A percentile compares a stretch with the other conserved stretches of the same genome.
phyloP scores from a whole-genome alignment of 2,329 filamentous ascomycete species.

The Botrytis squamosa region DNA sequence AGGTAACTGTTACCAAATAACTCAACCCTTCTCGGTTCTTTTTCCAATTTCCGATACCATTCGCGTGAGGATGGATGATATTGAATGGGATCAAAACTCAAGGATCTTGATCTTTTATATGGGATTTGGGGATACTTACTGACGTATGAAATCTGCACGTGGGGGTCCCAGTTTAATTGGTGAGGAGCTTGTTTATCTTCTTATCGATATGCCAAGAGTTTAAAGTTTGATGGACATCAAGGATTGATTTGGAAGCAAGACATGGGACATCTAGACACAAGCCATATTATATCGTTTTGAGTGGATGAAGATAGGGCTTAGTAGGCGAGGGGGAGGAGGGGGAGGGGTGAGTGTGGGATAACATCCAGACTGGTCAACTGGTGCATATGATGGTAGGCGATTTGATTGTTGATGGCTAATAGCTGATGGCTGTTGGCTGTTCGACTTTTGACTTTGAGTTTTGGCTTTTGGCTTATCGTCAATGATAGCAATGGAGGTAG shows the following conservation, averaged over 20 bases:
- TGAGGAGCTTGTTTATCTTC: conserved; percentile 15
- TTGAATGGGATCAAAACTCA: not conserved
- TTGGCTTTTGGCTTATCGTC: not conserved
- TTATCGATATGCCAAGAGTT: conserved; percentile 19
- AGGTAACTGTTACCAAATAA: conserved; percentile 3
- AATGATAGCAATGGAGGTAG: not conserved
- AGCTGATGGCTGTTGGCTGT: not conserved
- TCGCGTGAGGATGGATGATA: not conserved
- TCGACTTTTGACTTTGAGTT: not conserved
- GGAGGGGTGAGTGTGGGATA: not conserved
- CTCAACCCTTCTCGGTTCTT: not conserved
- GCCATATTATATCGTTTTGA: not conserved
- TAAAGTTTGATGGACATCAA: not conserved
- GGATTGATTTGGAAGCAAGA: not conserved
- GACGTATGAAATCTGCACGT: conserved; percentile 18
- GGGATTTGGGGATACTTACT: not conserved
- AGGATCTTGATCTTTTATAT: conserved; percentile 14
- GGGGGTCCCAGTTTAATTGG: conserved; percentile 4
- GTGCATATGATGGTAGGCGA: not conserved
- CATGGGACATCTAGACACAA: not conserved
- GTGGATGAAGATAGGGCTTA: conserved; percentile 16
- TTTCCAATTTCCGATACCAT: conserved; percentile 4
- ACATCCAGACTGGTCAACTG: not conserved
- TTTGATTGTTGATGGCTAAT: not conserved
- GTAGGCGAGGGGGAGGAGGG: conserved; percentile 9